Base-by-base conservation (phyloP, 2,329 filamentous ascomycete genomes). In the Pseudogymnoascus sp. region DNA sequence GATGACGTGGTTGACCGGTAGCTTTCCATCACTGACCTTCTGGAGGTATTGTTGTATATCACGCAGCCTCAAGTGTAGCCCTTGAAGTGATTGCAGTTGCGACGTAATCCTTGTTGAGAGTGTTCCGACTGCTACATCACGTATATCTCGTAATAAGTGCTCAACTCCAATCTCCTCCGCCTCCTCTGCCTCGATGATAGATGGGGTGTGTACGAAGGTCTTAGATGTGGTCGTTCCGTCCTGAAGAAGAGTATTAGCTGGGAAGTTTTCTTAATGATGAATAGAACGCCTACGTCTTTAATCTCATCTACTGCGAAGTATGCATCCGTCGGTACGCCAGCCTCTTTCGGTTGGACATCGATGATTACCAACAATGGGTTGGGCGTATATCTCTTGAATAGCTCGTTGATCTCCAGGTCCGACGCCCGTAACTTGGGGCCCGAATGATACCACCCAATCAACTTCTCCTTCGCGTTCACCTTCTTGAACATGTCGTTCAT, bases 401-500 rank as follows among this genome's bases (percentile, higher is more conserved):
- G 85, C 79, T 99, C 94, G 78, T 99, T 99, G 87, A 99, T 96
- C 79, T 97, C 90, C 68, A 99, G 80, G 81, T 99, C 94, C 50
- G 94, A 97, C 61, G 92, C 93, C 73, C 94, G 87, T 71, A 99
- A 82, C 82, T 97, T 99, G 38, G 94, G 94, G 41, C 94, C 94
- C 18, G 94, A 96, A 78, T 99, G 94, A 77, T 99, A 99, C 94
- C 94, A 99, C 72, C 94, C 94, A 82, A 99, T 95, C 75, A 99
- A 84, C 86, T 97, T 97, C 80, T 99, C 94, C 66, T 90, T 83
- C 64, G 94, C 94, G 79, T 99, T 99, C 82, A 99, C 92, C 80
- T 97, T 97, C 82, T 99, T 99, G 84, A 99, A 99, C 94, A 99
- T 99, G 77, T 97, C 94, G 79, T 94, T 96, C 94, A 99, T 99